Percentiles rank a stretch among this genome's conserved stretches.
Evolutionary conservation across 768 basidiomycete species (phyloP).

Genomic region (Podaxis rugospora): DNA sequence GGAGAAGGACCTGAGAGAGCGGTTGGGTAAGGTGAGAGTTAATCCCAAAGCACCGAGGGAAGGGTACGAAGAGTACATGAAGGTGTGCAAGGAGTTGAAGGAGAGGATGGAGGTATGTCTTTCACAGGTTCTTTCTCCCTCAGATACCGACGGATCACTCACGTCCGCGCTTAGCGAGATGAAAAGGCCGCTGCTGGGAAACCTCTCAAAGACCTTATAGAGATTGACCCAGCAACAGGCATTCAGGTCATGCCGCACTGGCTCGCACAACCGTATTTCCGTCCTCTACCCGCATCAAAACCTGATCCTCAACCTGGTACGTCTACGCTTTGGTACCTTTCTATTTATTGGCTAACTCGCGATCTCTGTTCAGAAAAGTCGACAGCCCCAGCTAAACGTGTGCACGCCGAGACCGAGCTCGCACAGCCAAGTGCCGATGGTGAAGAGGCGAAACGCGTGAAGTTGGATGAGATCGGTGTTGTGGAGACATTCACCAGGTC

Average conservation of each 20-base stretch:
- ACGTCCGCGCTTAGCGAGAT: constrained; percentile 32
- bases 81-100: constrained; percentile 45
- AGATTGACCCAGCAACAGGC: constrained; percentile 29
- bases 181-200: constrained; percentile 30
- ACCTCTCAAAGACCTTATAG: constrained; percentile 26
- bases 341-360: background rate
- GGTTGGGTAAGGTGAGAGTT: constrained; percentile 49
- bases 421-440: background rate
- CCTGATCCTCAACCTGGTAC: background rate
- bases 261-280: constrained; percentile 62
- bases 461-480: background rate
- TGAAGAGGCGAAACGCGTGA: background rate
- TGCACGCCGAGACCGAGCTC: background rate
- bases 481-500: background rate
- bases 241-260: constrained; percentile 37
- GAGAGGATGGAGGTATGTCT: constrained; percentile 40
- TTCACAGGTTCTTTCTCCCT: background rate
- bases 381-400: background rate
- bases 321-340: background rate
- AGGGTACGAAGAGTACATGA: constrained; percentile 10
- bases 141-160: background rate
- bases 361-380: background rate
- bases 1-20: constrained; percentile 70
- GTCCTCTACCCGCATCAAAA: constrained; percentile 28
- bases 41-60: constrained; percentile 16